Base-by-base conservation (phyloP, 768 basidiomycete species). In the Lanmaoa rubissima region DNA sequence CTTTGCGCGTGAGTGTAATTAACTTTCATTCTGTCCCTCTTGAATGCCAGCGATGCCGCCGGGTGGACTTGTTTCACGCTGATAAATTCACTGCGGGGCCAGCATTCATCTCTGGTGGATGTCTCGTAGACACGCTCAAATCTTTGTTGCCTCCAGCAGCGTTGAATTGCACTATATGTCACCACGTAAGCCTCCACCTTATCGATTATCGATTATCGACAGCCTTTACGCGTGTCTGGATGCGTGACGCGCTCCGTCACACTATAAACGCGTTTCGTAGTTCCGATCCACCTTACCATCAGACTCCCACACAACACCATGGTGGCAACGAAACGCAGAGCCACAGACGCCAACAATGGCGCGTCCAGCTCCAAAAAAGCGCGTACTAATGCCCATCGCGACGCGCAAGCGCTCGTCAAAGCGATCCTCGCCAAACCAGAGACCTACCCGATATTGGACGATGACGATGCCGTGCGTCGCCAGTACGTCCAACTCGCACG, bases 361-460 rank as follows among this genome's bases (percentile, higher is more conserved):
- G 44, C 57, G 21, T 65, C 67, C 24, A 54, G 55, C 4, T 48
- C 60, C 42, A 78, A 78, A 41, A 75, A 69, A 59, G 19, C 69
- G 26, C 72, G 68, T 41, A 53, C 24, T 26, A 5, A 24, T 4
- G 19, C 55, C 36, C 64, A 71, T 28, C 66, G 70, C 21, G 73
- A 75, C 44, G 77, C 74, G 9, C 67, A 69, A 45, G 52, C 73
- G 1, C 71, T 74, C 21, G 64, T 79, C 31, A 67, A 73, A 49
- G 66, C 69, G 6, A 73, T 81, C 57, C 72, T 82, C 48, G 69
- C 69, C 10, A 68, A 76, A 41, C 66, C 66, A 32, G 63, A 67
- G n/a, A 64, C 60, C 24, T 79, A 76, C 48, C 62, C 66, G 6
- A 59, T 80, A 36, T 66, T 77, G 17, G 70, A 69, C 19, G 71